These are phyloP conservation scores for Furcasterigmium sp. DNA, from an alignment of 2,329 filamentous ascomycete species.

Conservation along the genomic window DNA sequence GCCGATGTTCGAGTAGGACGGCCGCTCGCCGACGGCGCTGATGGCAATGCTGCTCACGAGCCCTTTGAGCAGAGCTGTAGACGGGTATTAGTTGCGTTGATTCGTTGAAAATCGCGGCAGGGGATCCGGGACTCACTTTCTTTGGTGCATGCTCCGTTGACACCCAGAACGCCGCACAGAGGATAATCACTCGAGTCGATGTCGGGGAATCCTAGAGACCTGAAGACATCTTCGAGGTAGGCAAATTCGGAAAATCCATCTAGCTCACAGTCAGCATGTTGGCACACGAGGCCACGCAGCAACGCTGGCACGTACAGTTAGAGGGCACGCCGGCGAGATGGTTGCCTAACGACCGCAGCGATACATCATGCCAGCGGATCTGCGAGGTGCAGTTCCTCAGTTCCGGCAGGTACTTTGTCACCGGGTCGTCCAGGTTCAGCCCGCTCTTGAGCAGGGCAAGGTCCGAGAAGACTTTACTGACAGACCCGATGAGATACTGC, in stretches of 20 bases:
- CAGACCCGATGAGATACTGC: slow-evolving; percentile 35
- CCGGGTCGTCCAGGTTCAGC: slow-evolving; percentile 22
- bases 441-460: slow-evolving; percentile 29
- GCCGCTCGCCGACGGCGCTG: slow-evolving; percentile 21
- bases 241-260: slow-evolving; percentile 31
- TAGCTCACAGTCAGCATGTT: slow-evolving; percentile 6
- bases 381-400: slow-evolving; percentile 17
- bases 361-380: slow-evolving; percentile 30
- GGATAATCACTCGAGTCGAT: slow-evolving; percentile 28
- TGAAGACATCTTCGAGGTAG: slow-evolving; percentile 26
- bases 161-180: slow-evolving; percentile 25
- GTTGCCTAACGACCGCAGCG: slow-evolving; percentile 27
- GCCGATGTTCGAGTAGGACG: slow-evolving; percentile 34
- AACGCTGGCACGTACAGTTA: slow-evolving; percentile 26
- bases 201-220: slow-evolving; percentile 27
- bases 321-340: slow-evolving; percentile 28
- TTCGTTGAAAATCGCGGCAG: fast-evolving
- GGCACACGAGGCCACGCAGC: background rate
- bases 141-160: slow-evolving; percentile 26
- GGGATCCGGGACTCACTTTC: slow-evolving; percentile 18
- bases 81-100: background rate
- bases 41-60: slow-evolving; percentile 23
- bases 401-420: slow-evolving; percentile 28
- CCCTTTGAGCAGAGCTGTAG: slow-evolving; percentile 23
- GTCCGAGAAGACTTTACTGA: slow-evolving; percentile 32